phyloP scores from a whole-genome alignment of 352 stramenopile genomes.

The Globisporangium mamillatum region DNA sequence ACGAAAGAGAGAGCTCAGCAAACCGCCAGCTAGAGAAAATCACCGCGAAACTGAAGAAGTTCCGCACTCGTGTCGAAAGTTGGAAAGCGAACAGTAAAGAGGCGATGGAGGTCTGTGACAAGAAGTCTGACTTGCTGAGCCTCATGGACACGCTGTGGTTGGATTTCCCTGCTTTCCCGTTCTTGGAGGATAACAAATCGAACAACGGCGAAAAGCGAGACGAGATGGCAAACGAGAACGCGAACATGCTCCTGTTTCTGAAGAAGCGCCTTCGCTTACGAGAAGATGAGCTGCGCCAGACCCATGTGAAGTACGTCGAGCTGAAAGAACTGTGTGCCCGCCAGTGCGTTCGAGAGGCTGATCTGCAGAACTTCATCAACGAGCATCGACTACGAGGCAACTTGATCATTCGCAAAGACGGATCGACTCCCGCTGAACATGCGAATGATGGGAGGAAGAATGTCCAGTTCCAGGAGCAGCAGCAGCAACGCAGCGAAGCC shows the following conservation, averaged over 20 bases:
- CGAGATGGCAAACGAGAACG: conserved; percentile 9
- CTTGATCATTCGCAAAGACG: conserved; percentile 46
- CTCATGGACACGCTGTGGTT: conserved; percentile 50
- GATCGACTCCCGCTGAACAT: conserved; percentile 8
- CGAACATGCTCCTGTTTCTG: conserved; percentile 44
- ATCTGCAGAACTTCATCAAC: conserved; percentile 82
- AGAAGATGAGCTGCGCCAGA: conserved; percentile 57
- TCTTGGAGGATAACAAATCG: conserved; percentile 1
- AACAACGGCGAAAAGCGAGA: conserved; percentile 6
- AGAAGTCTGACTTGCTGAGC: conserved; percentile 26
- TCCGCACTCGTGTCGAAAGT: conserved; percentile 41
- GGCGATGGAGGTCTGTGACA: conserved; percentile 32
- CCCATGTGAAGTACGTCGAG: conserved; percentile 66
- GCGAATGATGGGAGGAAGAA: conserved; percentile 10
- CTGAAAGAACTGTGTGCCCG: conserved; percentile 74
- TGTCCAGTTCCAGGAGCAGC: conserved; percentile 22
- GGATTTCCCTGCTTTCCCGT: conserved; percentile 51
- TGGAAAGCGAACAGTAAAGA: conserved; percentile 57
- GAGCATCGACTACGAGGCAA: conserved; percentile 73
- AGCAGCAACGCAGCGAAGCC: conserved; percentile 7
- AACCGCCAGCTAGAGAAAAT: conserved; percentile 42
- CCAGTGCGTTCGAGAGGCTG: conserved; percentile 71
- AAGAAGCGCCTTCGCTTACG: conserved; percentile 56
- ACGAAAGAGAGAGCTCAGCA: conserved; percentile 20
- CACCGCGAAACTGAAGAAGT: conserved; percentile 37